phyloP scores from a whole-genome alignment of 2,329 filamentous ascomycete species.

The Curvularia hawaiiensis region DNA sequence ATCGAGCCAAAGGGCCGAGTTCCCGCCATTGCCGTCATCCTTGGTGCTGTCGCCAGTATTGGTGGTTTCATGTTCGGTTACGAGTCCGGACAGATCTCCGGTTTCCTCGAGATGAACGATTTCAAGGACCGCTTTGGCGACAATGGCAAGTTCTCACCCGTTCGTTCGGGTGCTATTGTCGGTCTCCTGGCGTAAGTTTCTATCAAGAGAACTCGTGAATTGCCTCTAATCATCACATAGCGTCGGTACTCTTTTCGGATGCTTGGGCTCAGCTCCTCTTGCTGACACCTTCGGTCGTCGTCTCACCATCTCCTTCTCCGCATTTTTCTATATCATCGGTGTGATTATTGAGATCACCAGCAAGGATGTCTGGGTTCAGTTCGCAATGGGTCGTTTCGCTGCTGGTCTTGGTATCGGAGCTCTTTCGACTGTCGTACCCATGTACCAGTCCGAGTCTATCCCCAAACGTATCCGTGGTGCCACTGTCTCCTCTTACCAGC shows the following conservation, averaged over 20 bases:
- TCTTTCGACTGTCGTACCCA: constrained; percentile 61
- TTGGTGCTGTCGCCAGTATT: constrained; percentile 41
- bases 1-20: constrained; percentile 31
- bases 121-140: constrained; percentile 43
- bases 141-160: constrained; percentile 39
- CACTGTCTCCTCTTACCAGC: constrained; percentile 67
- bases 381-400: constrained; percentile 66
- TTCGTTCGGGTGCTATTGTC: constrained; percentile 44
- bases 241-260: constrained; percentile 75
- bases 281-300: constrained; percentile 67
- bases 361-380: constrained; percentile 63
- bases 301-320: constrained; percentile 64
- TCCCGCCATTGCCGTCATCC: constrained; percentile 35
- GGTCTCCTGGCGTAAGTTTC: constrained; percentile 41
- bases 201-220: not conserved
- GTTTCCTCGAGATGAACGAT: constrained; percentile 44
- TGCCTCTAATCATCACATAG: constrained; percentile 19
- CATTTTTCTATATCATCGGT: constrained; percentile 67
- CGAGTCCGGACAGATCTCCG: constrained; percentile 24
- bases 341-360: constrained; percentile 71
- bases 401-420: constrained; percentile 70
- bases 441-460: constrained; percentile 72
- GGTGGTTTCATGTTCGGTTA: constrained; percentile 45
- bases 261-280: constrained; percentile 62
- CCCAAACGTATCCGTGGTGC: constrained; percentile 68